A percentile compares a stretch with the other conserved stretches of the same genome.
Conservation (phyloP, 176 grass and related monocot genomes). For the Canna indica region DNA sequence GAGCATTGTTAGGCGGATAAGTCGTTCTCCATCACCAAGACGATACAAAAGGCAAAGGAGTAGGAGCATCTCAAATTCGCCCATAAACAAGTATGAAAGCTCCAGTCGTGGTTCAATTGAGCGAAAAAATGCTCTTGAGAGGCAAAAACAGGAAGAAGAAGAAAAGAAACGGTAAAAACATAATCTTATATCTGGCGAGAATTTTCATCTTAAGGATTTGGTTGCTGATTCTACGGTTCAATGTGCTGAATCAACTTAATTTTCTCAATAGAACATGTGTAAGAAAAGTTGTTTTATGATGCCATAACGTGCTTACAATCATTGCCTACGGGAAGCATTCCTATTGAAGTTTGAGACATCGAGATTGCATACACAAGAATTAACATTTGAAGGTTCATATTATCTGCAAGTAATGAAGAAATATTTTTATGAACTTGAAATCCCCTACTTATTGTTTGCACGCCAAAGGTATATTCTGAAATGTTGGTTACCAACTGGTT, state of each 20-base stretch:
- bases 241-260: neutral
- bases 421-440: neutral
- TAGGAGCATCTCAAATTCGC: conserved; percentile 40
- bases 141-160: conserved; percentile 66
- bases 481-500: too few relatives aligned
- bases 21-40: conserved; percentile 44
- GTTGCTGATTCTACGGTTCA: neutral
- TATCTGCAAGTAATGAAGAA: neutral
- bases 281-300: neutral
- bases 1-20: conserved; percentile 40
- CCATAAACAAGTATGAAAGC: conserved; percentile 32
- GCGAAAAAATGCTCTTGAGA: conserved; percentile 62
- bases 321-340: neutral
- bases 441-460: neutral
- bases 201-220: neutral
- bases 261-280: neutral
- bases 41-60: conserved; percentile 63
- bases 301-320: neutral
- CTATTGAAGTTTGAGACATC: neutral
- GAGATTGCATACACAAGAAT: neutral
- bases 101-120: conserved; percentile 31
- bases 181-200: conserved; percentile 30
- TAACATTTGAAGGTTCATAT: neutral
- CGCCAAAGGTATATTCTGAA: too few relatives aligned
- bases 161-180: conserved; percentile 94